Evolutionary conservation across 768 basidiomycete genomes (phyloP).

Genomic region (Rhodosporidiobolus sp.): DNA sequence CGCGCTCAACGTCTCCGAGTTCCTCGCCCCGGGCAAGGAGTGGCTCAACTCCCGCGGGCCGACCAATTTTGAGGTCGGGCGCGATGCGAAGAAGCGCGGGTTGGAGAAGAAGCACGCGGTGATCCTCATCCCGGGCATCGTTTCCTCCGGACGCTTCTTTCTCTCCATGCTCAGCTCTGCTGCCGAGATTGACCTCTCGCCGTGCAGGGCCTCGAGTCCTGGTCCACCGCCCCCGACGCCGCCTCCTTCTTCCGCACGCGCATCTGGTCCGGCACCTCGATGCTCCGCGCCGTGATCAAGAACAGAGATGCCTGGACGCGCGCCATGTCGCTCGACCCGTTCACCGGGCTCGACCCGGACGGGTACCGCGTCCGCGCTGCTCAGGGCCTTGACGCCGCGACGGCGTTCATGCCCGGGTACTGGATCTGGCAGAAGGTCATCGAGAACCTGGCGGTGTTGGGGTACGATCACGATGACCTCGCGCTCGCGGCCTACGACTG

Average conservation of each 20-base stretch:
- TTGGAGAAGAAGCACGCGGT: slow-evolving; percentile 43
- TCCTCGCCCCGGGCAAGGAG: slow-evolving; percentile 28
- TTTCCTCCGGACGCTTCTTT: slow-evolving; percentile 17
- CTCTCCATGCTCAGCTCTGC: neutral
- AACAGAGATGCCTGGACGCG: slow-evolving; percentile 85
- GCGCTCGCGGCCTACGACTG: slow-evolving; percentile 47
- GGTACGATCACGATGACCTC: slow-evolving; percentile 87
- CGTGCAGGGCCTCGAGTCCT: slow-evolving; percentile 74
- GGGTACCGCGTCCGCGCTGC: slow-evolving; percentile 53
- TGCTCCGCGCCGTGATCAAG: slow-evolving; percentile 78
- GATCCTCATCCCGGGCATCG: slow-evolving; percentile 44
- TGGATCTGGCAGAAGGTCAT: slow-evolving; percentile 71
- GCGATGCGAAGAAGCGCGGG: slow-evolving; percentile 33
- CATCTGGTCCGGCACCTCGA: slow-evolving; percentile 55
- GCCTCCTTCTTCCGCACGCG: slow-evolving; percentile 89
- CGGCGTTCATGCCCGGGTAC: slow-evolving; percentile 67
- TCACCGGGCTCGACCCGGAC: slow-evolving; percentile 84
- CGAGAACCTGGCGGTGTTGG: slow-evolving; percentile 87
- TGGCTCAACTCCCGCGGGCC: slow-evolving; percentile 26
- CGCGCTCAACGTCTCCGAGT: slow-evolving; percentile 22
- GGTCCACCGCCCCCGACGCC: slow-evolving; percentile 83
- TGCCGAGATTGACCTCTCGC: neutral
- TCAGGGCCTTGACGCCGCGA: slow-evolving; percentile 37
- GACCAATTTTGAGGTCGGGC: slow-evolving; percentile 39
- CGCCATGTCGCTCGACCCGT: slow-evolving; percentile 83